Evolutionary conservation across 2,329 filamentous ascomycete species (phyloP).

Genomic region (Alternaria alternata): DNA sequence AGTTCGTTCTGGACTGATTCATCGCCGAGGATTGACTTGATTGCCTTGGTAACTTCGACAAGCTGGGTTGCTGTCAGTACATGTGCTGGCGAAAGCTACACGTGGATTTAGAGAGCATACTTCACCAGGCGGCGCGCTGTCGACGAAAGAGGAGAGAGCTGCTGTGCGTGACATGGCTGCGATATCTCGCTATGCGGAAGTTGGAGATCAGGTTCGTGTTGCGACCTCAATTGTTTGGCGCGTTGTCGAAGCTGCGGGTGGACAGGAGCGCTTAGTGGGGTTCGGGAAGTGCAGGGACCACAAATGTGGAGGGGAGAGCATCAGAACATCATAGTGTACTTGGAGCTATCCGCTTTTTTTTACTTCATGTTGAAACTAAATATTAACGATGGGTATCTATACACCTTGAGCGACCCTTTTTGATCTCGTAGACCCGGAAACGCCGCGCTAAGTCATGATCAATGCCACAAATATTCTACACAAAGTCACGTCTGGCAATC

Average conservation of each 20-base stretch:
- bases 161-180: constrained; percentile 47
- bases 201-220: constrained; percentile 3
- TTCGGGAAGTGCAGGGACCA: constrained; percentile 27
- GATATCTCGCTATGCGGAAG: not conserved
- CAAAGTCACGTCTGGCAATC: not conserved
- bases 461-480: constrained; percentile 1
- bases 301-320: not conserved
- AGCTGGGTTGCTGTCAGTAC: constrained; percentile 65
- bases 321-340: not conserved
- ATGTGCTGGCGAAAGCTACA: not conserved
- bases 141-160: constrained; percentile 77
- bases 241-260: constrained; percentile 28
- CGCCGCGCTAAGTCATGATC: constrained; percentile 36
- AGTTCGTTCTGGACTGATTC: constrained; percentile 75
- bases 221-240: constrained; percentile 18
- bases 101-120: constrained; percentile 59
- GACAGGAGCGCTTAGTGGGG: constrained; percentile 33
- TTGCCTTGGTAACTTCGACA: constrained; percentile 87
- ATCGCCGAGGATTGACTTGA: constrained; percentile 82
- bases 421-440: constrained; percentile 16
- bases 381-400: constrained; percentile 23
- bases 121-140: constrained; percentile 95
- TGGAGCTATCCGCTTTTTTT: not conserved
- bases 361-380: not conserved
- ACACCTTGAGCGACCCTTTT: constrained; percentile 6